Evolutionary conservation across 495 filamentous ascomycete species (phyloP), one percentile per base, ranked within the genome.

Genomic region (Annulohypoxylon moriforme): DNA sequence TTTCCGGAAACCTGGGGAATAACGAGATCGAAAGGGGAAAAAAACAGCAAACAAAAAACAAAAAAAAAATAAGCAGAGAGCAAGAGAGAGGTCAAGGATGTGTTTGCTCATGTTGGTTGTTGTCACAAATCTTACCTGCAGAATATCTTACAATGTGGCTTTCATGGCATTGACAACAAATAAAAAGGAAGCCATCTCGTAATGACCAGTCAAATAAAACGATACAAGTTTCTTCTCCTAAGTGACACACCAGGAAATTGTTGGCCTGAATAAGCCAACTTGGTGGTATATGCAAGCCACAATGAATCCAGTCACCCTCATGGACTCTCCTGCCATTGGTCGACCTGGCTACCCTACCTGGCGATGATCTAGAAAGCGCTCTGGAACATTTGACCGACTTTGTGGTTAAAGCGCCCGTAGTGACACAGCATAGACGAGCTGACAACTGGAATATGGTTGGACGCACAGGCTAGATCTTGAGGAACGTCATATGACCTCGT

Each of bases 301-400:
- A 72, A 29, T 38, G 40, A 42, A 58, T 25, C 52, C 18, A 18
- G 27, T 53, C 62, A 62, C 22, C 38, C 40, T 20, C 22, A 10
- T 47, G 29, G 58, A 52, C 20, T 60, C 50, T 0, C 2, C 29
- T 55, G 44, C 14, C n/a, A 72, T 72, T 64, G 61, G 61, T 36
- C 44, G 4, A 18, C 24, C 25, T 55, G 49, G 61, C 36, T 44
- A 29, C n/a, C 24, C 24, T 13, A 52, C 24, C 14, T 52, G 22
- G 2, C 13, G 27, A 52, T 4, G 24, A 52, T 29, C 47, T 52
- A 52, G 47, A 52, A 29, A 24, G 24, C 24, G 47, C 52, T 56
- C 18, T 72, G 64, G 67, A 65, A 68, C 60, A 68, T 68, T 50
- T 68, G 70, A 73, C 70, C 64, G 70, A 73, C 64, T 61, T 69